Conservation (phyloP, 208 protist genomes). For the Leishmania tarentolae region DNA sequence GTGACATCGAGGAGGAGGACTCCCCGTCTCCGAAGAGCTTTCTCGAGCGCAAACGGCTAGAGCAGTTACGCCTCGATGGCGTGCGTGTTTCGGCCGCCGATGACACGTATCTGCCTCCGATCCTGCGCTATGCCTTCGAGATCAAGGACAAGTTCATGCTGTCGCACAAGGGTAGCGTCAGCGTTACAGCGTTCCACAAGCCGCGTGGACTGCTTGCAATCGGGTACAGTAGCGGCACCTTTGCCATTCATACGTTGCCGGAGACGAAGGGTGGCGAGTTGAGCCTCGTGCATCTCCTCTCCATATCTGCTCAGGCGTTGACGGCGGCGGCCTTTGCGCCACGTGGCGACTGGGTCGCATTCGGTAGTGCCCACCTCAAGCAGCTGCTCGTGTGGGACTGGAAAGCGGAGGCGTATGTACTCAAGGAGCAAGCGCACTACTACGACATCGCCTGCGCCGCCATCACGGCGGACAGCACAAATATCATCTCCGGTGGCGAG, state of each 20-base stretch:
- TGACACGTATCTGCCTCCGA: slow-evolving; percentile 66
- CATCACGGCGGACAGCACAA: slow-evolving; percentile 86
- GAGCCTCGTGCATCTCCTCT: slow-evolving; percentile 85
- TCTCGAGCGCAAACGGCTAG: slow-evolving; percentile 73
- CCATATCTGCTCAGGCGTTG: slow-evolving; percentile 90
- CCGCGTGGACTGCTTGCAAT: slow-evolving; percentile 79
- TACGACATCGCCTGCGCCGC: slow-evolving; percentile 90
- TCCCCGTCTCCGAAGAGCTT: slow-evolving; percentile 67
- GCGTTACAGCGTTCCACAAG: slow-evolving; percentile 77
- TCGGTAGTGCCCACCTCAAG: slow-evolving; percentile 88
- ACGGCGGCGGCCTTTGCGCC: slow-evolving; percentile 85
- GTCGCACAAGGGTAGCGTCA: slow-evolving; percentile 87
- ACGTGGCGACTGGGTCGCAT: slow-evolving; percentile 86
- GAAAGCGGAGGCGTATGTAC: slow-evolving; percentile 90
- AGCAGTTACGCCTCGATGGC: slow-evolving; percentile 78
- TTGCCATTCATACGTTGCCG: slow-evolving; percentile 82
- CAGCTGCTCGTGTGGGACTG: slow-evolving; percentile 96
- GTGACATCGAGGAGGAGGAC: slow-evolving; percentile 47
- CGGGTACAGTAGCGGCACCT: slow-evolving; percentile 92
- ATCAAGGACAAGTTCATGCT: slow-evolving; percentile 88
- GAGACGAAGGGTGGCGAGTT: slow-evolving; percentile 40
- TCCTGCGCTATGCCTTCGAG: slow-evolving; percentile 83
- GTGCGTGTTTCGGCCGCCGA: slow-evolving; percentile 78
- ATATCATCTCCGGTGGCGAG: slow-evolving; percentile 91
- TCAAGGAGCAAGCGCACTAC: slow-evolving; percentile 94